Conservation (phyloP, 306 rosid species). For the Ormosia semicastrata region DNA sequence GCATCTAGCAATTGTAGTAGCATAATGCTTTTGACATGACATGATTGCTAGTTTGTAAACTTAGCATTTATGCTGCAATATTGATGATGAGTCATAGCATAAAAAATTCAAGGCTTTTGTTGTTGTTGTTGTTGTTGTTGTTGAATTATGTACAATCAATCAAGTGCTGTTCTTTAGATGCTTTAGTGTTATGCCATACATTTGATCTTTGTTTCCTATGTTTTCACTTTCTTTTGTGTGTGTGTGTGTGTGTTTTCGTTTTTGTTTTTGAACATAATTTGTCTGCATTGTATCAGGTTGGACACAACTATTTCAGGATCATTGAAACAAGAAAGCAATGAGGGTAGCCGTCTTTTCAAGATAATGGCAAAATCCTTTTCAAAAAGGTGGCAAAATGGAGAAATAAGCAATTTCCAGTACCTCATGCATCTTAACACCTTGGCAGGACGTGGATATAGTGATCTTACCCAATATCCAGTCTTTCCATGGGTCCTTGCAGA, state of each 20-base stretch:
- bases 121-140: neutral
- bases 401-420: slow-evolving; percentile 97
- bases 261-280: neutral
- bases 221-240: neutral
- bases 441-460: slow-evolving; percentile 99
- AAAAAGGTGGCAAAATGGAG: slow-evolving; percentile 98
- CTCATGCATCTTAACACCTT: slow-evolving; percentile 99
- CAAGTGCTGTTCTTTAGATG: neutral
- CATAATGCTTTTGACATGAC: neutral
- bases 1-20: neutral
- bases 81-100: slow-evolving; percentile 19
- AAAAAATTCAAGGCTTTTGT: neutral
- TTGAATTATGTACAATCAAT: slow-evolving; percentile 8
- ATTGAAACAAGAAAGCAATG: slow-evolving; percentile 86
- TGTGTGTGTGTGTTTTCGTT: neutral
- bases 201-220: neutral
- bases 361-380: slow-evolving; percentile 92
- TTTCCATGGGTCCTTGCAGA: slow-evolving; percentile 99
- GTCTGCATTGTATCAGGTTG: slow-evolving; percentile 64
- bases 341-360: slow-evolving; percentile 96
- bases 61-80: slow-evolving; percentile 3
- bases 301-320: slow-evolving; percentile 99
- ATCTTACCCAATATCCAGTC: slow-evolving; percentile 98
- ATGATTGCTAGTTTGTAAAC: slow-evolving; percentile 15
- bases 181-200: slow-evolving; percentile 1